Evolutionary conservation across 208 protist species (phyloP), one percentile per base, ranked within the genome.

Genomic region (Leishmania major): DNA sequence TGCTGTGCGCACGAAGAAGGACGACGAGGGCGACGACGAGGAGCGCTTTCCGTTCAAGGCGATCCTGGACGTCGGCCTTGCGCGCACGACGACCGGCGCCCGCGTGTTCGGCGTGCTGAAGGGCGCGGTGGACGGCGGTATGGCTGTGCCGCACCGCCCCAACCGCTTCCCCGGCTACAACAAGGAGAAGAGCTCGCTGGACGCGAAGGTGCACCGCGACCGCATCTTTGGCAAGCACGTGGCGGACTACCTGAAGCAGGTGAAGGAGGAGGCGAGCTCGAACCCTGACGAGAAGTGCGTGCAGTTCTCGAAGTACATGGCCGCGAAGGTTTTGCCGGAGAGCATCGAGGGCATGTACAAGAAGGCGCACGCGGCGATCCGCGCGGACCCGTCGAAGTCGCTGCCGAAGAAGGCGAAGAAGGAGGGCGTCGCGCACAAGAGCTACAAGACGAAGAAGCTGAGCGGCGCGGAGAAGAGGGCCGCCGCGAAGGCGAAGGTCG

Each of bases 141-240:
- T 99, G 43, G 84, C 98, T 66, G 91, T 99, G 55, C 99, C 99
- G n/a, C 99, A 99, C 96, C 91, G 77, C 77, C 92, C 95, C 57
- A 99, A 98, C 82, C 93, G 99, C 87, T 99, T 99, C 93, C 94
- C 98, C 75, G 99, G 99, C 81, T 99, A 97, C 95, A 93, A 98
- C 86, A 89, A 90, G 77, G 94, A 99, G 82, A 91, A 89, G 70
- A 92, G 96, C 80, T 81, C 93, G 75, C 88, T 98, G 75, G 92
- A 99, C 87, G 86, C 98, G 62, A 97, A 99, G 85, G 92, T 94
- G 64, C 95, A 98, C 83, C 91, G 96, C 76, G 93, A 99, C 69
- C 91, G 98, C 88, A 99, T 99, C 92, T 99, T 99, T 79, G 99
- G 99, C 77, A 94, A 92, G 45, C 99, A 99, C 96, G 98, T 99